Evolutionary conservation across 495 filamentous ascomycete genomes (phyloP).

Genomic region (Xanthoparmelia taractica): DNA sequence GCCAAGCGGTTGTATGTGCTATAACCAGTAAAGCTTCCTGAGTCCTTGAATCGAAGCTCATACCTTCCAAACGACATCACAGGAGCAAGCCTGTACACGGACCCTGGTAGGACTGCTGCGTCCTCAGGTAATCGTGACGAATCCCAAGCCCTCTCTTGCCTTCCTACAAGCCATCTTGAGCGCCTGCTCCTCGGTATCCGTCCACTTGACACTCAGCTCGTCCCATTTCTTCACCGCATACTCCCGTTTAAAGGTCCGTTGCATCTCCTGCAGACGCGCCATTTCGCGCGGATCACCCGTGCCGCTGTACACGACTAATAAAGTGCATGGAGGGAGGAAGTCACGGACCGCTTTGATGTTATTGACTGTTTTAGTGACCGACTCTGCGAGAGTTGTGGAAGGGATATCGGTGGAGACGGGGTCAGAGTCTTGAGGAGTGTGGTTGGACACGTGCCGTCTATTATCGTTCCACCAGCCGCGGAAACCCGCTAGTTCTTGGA

Average conservation of each 20-base stretch:
- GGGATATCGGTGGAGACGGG: constrained; percentile 20
- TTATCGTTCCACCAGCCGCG: constrained; percentile 70
- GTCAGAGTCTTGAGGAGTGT: constrained; percentile 30
- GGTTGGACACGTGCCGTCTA: constrained; percentile 28
- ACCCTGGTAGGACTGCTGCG: neutral
- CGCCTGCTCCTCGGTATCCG: constrained; percentile 74
- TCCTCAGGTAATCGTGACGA: constrained; percentile 65
- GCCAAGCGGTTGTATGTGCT: no score
- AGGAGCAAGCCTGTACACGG: no score
- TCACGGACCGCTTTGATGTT: constrained; percentile 66
- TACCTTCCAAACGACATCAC: no score
- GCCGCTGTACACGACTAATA: constrained; percentile 81
- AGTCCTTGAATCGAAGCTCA: no score
- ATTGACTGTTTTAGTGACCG: constrained; percentile 42
- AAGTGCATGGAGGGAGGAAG: constrained; percentile 70
- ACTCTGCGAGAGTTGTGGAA: constrained; percentile 33
- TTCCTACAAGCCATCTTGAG: constrained; percentile 59
- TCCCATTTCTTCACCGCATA: constrained; percentile 80
- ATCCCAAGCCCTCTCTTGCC: constrained; percentile 72
- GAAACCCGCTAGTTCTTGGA: constrained; percentile 73
- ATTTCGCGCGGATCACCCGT: constrained; percentile 81
- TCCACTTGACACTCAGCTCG: constrained; percentile 81
- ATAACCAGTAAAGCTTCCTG: no score
- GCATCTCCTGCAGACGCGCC: constrained; percentile 61
- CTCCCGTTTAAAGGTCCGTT: constrained; percentile 66